Evolutionary conservation across 495 filamentous ascomycete genomes (phyloP).

Genomic region (Astrocystis sublimbata): DNA sequence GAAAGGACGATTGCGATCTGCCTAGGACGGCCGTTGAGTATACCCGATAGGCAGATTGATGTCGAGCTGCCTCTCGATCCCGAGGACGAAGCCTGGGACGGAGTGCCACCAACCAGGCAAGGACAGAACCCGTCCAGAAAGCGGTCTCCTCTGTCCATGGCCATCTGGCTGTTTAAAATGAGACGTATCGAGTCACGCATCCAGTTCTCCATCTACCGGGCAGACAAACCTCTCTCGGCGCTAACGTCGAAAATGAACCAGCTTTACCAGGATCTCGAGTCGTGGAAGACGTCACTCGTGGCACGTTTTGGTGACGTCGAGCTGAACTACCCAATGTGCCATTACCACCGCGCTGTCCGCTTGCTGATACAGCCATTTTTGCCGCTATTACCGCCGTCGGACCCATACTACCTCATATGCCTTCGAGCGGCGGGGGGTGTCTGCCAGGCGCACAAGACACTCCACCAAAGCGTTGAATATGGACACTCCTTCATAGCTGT

Average conservation of each 20-base stretch:
- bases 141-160: constrained; percentile 40
- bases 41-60: constrained; percentile 56
- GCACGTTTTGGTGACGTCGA: constrained; percentile 41
- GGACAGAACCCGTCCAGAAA: neutral
- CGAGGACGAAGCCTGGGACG: constrained; percentile 10
- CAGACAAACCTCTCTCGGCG: constrained; percentile 48
- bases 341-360: constrained; percentile 54
- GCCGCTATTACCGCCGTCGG: constrained; percentile 48
- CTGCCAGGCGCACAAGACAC: constrained; percentile 55
- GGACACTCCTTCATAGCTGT: constrained; percentile 58
- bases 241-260: constrained; percentile 52
- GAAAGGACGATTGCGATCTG: constrained; percentile 54
- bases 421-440: constrained; percentile 53
- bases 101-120: neutral
- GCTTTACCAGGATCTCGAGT: constrained; percentile 51
- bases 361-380: constrained; percentile 56
- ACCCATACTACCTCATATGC: constrained; percentile 54
- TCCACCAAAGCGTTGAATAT: constrained; percentile 52
- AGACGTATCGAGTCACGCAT: constrained; percentile 56
- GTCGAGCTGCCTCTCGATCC: constrained; percentile 48
- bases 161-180: constrained; percentile 52
- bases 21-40: constrained; percentile 53
- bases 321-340: constrained; percentile 52
- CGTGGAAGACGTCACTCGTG: constrained; percentile 51
- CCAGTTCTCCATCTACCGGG: constrained; percentile 57